Evolutionary conservation across 2,329 filamentous ascomycete genomes (phyloP), one percentile per base, ranked within the genome.

Genomic region (Phyllosticta paracitricarpa): DNA sequence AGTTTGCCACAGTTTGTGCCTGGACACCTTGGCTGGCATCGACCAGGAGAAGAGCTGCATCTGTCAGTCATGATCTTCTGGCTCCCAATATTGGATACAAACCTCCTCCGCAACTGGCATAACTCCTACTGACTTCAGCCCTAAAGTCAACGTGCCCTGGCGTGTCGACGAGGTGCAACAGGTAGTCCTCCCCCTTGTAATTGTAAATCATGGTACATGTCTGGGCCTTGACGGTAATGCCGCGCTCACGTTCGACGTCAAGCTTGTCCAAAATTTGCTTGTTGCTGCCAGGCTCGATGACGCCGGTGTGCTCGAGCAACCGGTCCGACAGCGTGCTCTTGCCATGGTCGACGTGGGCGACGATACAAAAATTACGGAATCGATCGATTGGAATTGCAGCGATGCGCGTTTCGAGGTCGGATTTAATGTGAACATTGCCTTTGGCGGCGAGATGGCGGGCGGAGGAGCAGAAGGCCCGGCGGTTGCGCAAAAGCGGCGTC

Each of bases 211-310:
- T 99, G 61, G 88, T 94, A 76, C 94, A 97, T 62, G 94, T 97
- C 79, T 99, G 94, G 61, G 94, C 94, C 79, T 99, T 99, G 73
- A 99, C 94, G 0, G 94, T 99, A 73, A 99, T 99, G 64, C 94
- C 94, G 51, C 94, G 85, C 76, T 97, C 91, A 58, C 94, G 83
- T 77, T 99, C 94, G 61, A 99, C 94, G 72, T 99, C 94, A 40
- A 99, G 84, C 73, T 96, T 97, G 76, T 99, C 94, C 65, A 99
- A 80, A 64, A 97, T 90, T 79, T 99, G 94, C 77, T 96, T 96
- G 73, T 97, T 96, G 57, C 82, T 82, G 62, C 91, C 91, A 0
- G 89, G 83, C 67, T 89, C 58, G 68, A 99, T 97, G 6, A 93
- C 97, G 22, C 94, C 93, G 0, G 94, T 99, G 65, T 95, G 81